Base-by-base conservation (phyloP, 75 land plant species). In the Cupressus sempervirens region DNA sequence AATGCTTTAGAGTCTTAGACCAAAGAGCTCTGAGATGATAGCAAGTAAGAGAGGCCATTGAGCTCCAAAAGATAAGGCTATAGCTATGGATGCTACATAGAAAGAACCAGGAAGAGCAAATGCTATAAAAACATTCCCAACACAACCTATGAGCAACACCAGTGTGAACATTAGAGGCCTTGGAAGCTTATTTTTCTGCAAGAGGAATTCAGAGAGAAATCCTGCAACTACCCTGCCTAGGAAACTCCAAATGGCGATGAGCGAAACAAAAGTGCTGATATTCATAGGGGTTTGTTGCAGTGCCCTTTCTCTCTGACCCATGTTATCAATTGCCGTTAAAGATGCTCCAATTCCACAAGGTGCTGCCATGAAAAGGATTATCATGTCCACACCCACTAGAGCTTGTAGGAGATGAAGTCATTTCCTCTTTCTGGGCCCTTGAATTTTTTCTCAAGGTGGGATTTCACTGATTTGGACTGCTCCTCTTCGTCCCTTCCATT, bases 241-340 rank as follows among this genome's bases (percentile, higher is more conserved):
- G 88, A 84, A 93, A 73, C 89, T 93, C 95, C 95, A 93, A 26
- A 93, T 93, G 91, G 92, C 92, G 12, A 93, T 86, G 1, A 95
- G 90, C 0, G 93, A 89, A 9, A 95, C 93, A 68, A 92, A 93
- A 0, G 96, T 92, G 88, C 76, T 87, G 34, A 93, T 84, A 81
- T 86, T 83, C 68, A 20, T 8, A 18, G 48, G 46, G 0, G 89
- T 67, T 86, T 92, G 92, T 26, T 93, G 93, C 13, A 93, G 87
- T 0, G 96, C 85, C 90, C 56, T 86, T 1, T 93, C 94, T 23
- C 91, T 92, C 89, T 85, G 76, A 1, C 89, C 93, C 80, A 91
- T 72, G 81, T 95, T 95, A 85, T 95, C 96, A 35, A 95, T 91
- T 3, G 91, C 96, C 13, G 93, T 92, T 45, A 95, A 65, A 5